A percentile compares a stretch with the other conserved stretches of the same genome.
Evolutionary conservation across 2,329 filamentous ascomycete species (phyloP).

Genomic region (Pyrenophora teres): DNA sequence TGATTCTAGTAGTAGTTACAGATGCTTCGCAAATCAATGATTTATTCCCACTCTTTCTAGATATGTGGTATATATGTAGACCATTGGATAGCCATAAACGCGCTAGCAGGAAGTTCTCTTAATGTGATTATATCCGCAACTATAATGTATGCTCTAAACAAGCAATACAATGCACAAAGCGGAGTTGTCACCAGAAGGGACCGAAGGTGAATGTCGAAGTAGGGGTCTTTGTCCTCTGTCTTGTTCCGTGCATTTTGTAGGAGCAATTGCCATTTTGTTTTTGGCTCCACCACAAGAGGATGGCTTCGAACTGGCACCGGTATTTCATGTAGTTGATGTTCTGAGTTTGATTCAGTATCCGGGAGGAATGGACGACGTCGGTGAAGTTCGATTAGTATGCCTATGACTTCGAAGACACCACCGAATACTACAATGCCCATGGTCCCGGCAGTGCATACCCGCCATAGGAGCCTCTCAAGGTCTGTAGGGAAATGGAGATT

Average conservation of each 20-base stretch:
- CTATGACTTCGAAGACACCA: slow-evolving; percentile 7
- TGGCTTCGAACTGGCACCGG: too few species aligned
- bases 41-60: too few species aligned
- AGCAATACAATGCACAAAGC: not conserved
- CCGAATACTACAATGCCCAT: slow-evolving; percentile 5
- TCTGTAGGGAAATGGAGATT: too few species aligned
- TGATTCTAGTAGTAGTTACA: too few species aligned
- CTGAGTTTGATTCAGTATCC: too few species aligned
- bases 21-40: too few species aligned
- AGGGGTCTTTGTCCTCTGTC: slow-evolving; percentile 9
- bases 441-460: slow-evolving; percentile 6
- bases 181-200: too few species aligned
- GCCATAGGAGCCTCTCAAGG: slow-evolving; percentile 9
- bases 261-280: slow-evolving; percentile 3
- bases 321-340: too few species aligned
- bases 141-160: not conserved
- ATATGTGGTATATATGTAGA: too few species aligned
- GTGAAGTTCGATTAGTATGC: slow-evolving; percentile 1
- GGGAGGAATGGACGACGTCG: not conserved
- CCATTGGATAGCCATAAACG: too few species aligned
- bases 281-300: not conserved
- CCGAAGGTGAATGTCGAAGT: not conserved
- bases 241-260: slow-evolving; percentile 10
- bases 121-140: too few species aligned
- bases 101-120: too few species aligned